phyloP scores from a whole-genome alignment of 345 rosid genomes.

The Erysimum cheiranthoides region DNA sequence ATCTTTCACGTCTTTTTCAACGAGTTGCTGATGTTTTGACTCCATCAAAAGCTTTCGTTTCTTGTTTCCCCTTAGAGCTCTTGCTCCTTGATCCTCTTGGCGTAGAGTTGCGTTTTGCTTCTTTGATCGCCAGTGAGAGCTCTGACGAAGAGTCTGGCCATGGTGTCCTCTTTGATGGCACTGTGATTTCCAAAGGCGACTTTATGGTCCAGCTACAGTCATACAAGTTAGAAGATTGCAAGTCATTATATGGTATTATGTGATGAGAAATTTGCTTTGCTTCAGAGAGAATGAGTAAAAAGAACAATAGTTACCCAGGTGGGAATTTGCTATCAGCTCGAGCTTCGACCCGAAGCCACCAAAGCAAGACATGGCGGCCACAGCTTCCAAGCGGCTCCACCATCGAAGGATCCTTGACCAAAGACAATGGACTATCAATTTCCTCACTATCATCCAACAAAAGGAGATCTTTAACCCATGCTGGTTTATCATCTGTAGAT shows the following conservation, averaged over 20 bases:
- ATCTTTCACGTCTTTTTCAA: constrained; percentile 4
- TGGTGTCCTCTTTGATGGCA: constrained; percentile 82
- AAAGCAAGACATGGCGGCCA: constrained; percentile 84
- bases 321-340: constrained; percentile 97
- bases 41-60: constrained; percentile 14
- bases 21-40: constrained; percentile 7
- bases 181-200: constrained; percentile 81
- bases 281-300: background rate
- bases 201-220: constrained; percentile 82
- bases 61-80: constrained; percentile 32
- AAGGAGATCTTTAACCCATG: constrained; percentile 70
- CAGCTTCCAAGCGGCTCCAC: constrained; percentile 98
- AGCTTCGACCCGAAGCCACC: constrained; percentile 99
- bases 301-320: constrained; percentile 58
- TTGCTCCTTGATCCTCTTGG: constrained; percentile 64
- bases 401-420: constrained; percentile 69
- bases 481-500: constrained; percentile 57
- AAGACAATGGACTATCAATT: constrained; percentile 66
- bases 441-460: constrained; percentile 46
- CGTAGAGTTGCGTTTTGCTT: constrained; percentile 54
- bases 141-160: constrained; percentile 88
- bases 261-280: background rate
- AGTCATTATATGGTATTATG: background rate
- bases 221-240: constrained; percentile 13
- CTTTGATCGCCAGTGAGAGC: constrained; percentile 54